Base-by-base conservation (phyloP, 1,139 yeast genomes). In the Lodderomyces theae region DNA sequence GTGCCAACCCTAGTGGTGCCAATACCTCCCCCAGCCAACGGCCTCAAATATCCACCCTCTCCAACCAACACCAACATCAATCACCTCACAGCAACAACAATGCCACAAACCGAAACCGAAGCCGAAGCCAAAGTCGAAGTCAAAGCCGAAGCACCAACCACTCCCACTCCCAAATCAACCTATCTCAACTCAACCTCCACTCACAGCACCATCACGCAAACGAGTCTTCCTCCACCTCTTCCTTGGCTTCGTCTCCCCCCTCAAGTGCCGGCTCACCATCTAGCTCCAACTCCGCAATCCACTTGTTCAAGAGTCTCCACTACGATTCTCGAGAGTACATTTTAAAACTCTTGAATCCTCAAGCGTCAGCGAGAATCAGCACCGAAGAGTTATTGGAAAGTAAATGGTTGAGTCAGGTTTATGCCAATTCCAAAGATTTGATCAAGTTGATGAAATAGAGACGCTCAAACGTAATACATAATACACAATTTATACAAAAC, bases 351-450 rank as follows among this genome's bases (percentile, higher is more conserved):
- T 57, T 72, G 38, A 58, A 68, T 42, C 77, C 77, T 1, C 47
- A 46, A 10, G 49, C 59, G 7, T 38, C 42, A 0, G 53, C 52
- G 29, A 42, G 77, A 36, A 35, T 56, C 17, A 48, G 56, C 11
- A 23, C 35, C n/a, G 54, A 52, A 10, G 59, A 56, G 12, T 52
- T 70, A 19, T 51, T 71, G 38, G 51, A 54, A 7, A 58, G 71
- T 2, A 59, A 60, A 38, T 72, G 77, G 77, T 50, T 72, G 31
- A 47, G 49, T n/a, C 74, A 69, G 44, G 71, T 66, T 8, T 72
- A 69, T 50, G 72, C 75, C n/a, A 56, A 67, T 41, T 63, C 74
- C 4, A 62, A 60, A 39, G 76, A 69, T 31, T 56, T 72, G 39
- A 46, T 63, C 2, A 45, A 51, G 22, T 46, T 57, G 37, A 35